Evolutionary conservation across 2,329 filamentous ascomycete genomes (phyloP), one percentile per base, ranked within the genome.

Genomic region (Calycina marina): DNA sequence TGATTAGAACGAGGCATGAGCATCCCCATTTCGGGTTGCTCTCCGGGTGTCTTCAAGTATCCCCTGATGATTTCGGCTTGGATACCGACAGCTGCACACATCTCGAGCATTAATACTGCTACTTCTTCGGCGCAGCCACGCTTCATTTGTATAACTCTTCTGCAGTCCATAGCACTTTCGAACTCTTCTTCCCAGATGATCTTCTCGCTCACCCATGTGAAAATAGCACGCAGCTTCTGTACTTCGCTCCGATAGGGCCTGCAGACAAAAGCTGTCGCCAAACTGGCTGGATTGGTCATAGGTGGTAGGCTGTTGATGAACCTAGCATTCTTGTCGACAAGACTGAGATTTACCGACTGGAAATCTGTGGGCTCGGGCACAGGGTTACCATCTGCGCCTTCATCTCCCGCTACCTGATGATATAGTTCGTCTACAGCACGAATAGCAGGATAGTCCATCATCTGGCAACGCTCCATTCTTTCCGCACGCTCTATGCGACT

Each of bases 201-300:
- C 46, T 88, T 85, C 53, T 98, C 90, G n/a, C 83, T 72, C 4
- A 93, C 83, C 88, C 88, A 98, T 1, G 82, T 94, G 50, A 96
- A 98, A 40, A 98, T 96, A 11, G 90, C 88, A 14, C 92, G 72
- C 15, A 98, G 59, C 20, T 86, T 72, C 54, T 98, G 90, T 1
- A 94, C 83, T 47, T 96, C 88, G 55, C 83, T 94, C 38, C 86
- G 71, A 54, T 94, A 93, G 0, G 90, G 92, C 16, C 90, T 73
- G 51, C 92, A 98, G 8, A 98, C 75, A 51, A 93, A 93, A 1
- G 78, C 83, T 36, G 90, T 90, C 0, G 90, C 85, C 11, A 98
- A 63, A 17, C 78, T 81, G 15, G 77, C 70, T 0, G 88, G 75
- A 11, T 81, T 93, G 1, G 80, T 84, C 58, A 77, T 79, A 0